Conservation (phyloP, 805 yeast genomes). For the Wickerhamomyces sydowiorum region DNA sequence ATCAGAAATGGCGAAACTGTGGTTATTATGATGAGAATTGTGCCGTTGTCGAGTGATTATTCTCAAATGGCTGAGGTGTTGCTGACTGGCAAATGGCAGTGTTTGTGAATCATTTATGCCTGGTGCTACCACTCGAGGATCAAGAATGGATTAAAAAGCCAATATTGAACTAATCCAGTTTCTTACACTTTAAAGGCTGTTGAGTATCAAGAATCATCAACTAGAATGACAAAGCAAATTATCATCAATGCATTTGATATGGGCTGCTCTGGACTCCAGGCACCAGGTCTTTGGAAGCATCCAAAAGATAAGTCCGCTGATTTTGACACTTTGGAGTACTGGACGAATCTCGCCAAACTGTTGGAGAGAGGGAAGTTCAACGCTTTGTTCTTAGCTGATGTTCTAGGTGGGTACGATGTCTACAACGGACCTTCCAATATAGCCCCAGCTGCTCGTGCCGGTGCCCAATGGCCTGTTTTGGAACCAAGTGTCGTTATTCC, state of each 20-base stretch:
- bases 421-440: slow-evolving; percentile 17
- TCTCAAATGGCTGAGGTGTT: no score
- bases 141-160: no score
- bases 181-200: no score
- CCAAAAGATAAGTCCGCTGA: not conserved
- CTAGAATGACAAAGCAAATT: slow-evolving; percentile 16
- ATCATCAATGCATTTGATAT: slow-evolving; percentile 32
- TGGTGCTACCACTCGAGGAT: no score
- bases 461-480: slow-evolving; percentile 3
- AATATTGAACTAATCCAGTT: no score
- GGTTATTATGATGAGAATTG: not conserved
- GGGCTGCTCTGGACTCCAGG: slow-evolving; percentile 18
- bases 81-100: no score
- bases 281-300: slow-evolving; percentile 1
- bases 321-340: slow-evolving; percentile 18
- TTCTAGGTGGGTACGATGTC: slow-evolving; percentile 30
- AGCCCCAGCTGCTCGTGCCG: slow-evolving; percentile 30
- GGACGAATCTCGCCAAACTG: slow-evolving; percentile 28
- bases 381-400: slow-evolving; percentile 30
- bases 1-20: no score
- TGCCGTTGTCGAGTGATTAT: no score
- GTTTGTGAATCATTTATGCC: no score
- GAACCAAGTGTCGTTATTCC: not conserved
- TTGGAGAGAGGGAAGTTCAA: slow-evolving; percentile 30
- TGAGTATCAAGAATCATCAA: no score